phyloP scores from a whole-genome alignment of 257 asterid species.

The Forsythia suspensa region DNA sequence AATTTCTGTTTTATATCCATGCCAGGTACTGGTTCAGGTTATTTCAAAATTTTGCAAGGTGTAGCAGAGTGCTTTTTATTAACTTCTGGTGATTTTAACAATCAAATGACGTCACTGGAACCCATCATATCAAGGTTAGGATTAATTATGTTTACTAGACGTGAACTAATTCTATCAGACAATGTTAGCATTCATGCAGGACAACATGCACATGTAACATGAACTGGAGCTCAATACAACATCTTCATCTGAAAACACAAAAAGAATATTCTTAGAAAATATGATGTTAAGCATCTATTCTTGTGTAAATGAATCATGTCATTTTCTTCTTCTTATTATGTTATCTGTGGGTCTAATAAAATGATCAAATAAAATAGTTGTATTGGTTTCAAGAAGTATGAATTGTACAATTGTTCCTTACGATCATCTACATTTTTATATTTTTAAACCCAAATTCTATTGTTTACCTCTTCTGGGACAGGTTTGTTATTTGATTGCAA shows the following conservation, averaged over 20 bases:
- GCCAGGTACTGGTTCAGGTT: neutral
- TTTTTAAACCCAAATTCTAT: neutral
- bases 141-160: neutral
- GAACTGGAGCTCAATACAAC: too few species aligned
- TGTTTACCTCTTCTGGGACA: neutral
- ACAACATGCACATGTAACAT: too few species aligned
- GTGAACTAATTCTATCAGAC: too few species aligned
- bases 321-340: neutral
- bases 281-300: neutral
- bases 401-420: neutral
- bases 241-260: too few species aligned
- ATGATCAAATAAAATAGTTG: neutral
- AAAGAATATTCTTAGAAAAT: too few species aligned
- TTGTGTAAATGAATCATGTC: neutral
- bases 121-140: slow-evolving; percentile 20
- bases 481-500: neutral
- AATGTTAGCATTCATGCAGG: too few species aligned
- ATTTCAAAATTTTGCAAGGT: neutral
- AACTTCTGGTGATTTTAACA: slow-evolving; percentile 30
- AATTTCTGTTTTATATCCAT: neutral
- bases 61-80: slow-evolving; percentile 19
- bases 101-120: slow-evolving; percentile 14
- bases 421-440: neutral
- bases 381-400: neutral
- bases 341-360: neutral